Base-by-base conservation (phyloP, 2,329 filamentous ascomycete species). In the Exophiala sideris region DNA sequence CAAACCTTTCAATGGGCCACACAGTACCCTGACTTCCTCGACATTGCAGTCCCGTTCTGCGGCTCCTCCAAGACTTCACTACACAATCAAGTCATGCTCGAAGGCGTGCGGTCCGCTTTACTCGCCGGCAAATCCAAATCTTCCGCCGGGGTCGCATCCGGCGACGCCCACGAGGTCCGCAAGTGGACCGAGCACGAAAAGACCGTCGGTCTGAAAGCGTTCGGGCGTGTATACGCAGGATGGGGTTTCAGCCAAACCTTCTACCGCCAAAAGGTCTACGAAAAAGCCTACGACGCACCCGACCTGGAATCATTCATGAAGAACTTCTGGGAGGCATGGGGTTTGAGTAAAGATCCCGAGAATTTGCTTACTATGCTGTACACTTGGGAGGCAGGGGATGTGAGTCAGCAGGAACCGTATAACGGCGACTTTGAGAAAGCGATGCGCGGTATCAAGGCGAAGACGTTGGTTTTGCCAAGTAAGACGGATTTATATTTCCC, bases 401-500 rank as follows among this genome's bases (percentile, higher is more conserved):
- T 83, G 46, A 88, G 86, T 3, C 71, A 80, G 4, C 86, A 90
- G 64, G 77, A 83, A 50, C 84, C 82, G 2, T 91, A 88, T 59
- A 79, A 85, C 54, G 84, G 81, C 1, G 72, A 87, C 58, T 86
- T 90, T 59, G 77, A 79, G 54, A 77, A 79, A 49, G 83, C 86
- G 0, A 78, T 92, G 81, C 74, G 76, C 44, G 78, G 75, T 2
- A 90, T 92, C 68, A 87, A 86, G 66, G 85, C 87, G 1, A 88
- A 84, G 63, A 84, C 81, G 0, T 70, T 92, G 39, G 85, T 92
- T 3, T 68, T 91, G 11, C 88, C 89, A 0, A 72, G 76, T 18
- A 83, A 87, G 66, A 91, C 87, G 0, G 89, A 92, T 66, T 75
- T 92, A 3, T 92, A 92, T 66, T 92, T 94, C 61, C 86, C 88